Base-by-base conservation (phyloP, 2,329 filamentous ascomycete species). In the Alternaria sp. region DNA sequence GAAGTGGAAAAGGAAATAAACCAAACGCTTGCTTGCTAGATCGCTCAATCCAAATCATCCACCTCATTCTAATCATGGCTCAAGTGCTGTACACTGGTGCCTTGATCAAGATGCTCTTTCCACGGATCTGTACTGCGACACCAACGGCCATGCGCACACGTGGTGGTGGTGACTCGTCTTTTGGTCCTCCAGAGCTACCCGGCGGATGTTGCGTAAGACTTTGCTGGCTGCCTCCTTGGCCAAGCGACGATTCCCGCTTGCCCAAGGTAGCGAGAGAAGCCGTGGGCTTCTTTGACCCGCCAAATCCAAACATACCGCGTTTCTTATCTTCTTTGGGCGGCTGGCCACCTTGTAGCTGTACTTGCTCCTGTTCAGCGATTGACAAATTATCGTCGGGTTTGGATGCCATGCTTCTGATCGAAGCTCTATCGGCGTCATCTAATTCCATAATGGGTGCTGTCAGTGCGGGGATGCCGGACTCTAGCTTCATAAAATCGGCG, bases 401-500 rank as follows among this genome's bases (percentile, higher is more conserved):
- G 6, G 73, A 75, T 14, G 72, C 73, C 23, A 73, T 71, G 45
- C 75, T 77, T 51, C 62, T 59, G 10, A 77, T 31, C 0, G 74
- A 77, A 11, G 77, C 78, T 17, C 76, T 72, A 55, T 83, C 81
- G 9, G 76, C 76, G 29, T 78, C 76, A 28, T 81, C 79, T 11
- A 76, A 69, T 46, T 76, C 72, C 11, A 75, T 65, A 24, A 82
- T 77, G 4, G 80, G 80, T 8, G 71, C 76, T n/a, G 72, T 76
- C 28, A 84, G 72, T 5, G 80, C 72, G 6, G 82, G 81, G 29
- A 84, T 82, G 26, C 81, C 80, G 4, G 81, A 80, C 75, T 98
- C 95, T 4, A 92, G 80, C 71, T 96, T 96, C 93, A 98, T 97
- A 62, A 91, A 83, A 4, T 89, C 85, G 2, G 87, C 81, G 60